These are phyloP conservation scores for Galerina sulciceps DNA, from an alignment of 768 basidiomycete genomes.

Conservation along the genomic window DNA sequence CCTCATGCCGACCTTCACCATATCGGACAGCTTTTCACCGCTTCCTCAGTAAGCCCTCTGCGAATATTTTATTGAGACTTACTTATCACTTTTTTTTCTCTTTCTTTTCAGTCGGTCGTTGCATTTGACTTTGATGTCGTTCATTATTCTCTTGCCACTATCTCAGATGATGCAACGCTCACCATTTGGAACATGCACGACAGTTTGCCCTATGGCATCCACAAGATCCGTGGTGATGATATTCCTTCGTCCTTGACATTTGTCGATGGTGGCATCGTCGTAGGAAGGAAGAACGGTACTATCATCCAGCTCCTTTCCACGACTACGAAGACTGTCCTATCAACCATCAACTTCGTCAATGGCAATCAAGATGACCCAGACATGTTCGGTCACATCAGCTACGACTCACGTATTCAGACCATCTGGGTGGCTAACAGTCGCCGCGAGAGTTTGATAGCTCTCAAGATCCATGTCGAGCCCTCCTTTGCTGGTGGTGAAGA, in stretches of 20 bases:
- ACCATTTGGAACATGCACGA: conserved; percentile 85
- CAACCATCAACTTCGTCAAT: conserved; percentile 80
- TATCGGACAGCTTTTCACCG: conserved; percentile 68
- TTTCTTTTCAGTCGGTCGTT: conserved; percentile 62
- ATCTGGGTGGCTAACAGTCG: conserved; percentile 89
- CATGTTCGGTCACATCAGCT: conserved; percentile 89
- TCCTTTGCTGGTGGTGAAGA: conserved; percentile 66
- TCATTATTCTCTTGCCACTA: conserved; percentile 78
- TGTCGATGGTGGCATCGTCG: conserved; percentile 83
- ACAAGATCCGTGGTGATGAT: conserved; percentile 81
- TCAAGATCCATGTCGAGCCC: conserved; percentile 74
- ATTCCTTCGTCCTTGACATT: conserved; percentile 83
- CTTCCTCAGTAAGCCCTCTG: conserved; percentile 62
- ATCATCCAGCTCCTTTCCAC: conserved; percentile 83
- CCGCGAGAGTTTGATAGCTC: conserved; percentile 81
- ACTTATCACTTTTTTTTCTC: too few species aligned
- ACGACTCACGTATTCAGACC: conserved; percentile 84
- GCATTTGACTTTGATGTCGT: conserved; percentile 86
- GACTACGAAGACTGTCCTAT: conserved; percentile 72
- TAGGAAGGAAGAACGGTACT: conserved; percentile 85
- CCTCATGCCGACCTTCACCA: conserved; percentile 71
- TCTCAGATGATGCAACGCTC: conserved; percentile 81
- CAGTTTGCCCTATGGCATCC: conserved; percentile 72
- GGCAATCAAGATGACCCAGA: conserved; percentile 72
- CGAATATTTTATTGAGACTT: background rate